phyloP scores from a whole-genome alignment of 345 rosid species.

The Cochlearia excelsa region DNA sequence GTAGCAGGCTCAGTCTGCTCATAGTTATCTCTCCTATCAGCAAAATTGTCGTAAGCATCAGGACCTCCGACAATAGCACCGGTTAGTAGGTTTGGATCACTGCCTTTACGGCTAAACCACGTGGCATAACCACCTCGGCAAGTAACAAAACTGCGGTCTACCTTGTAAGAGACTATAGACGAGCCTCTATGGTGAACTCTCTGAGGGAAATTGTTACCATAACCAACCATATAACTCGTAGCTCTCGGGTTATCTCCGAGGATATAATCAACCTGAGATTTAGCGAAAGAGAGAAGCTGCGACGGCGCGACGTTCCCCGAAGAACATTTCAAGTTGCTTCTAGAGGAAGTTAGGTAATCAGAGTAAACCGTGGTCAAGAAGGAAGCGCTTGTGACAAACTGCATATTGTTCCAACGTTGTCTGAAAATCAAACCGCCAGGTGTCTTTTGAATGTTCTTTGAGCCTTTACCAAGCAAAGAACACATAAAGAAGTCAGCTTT shows the following conservation, averaged over 20 bases:
- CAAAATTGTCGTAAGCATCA: slow-evolving; percentile 90
- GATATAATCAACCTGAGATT: slow-evolving; percentile 93
- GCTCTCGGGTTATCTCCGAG: slow-evolving; percentile 98
- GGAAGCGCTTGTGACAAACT: slow-evolving; percentile 85
- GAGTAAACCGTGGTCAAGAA: slow-evolving; percentile 73
- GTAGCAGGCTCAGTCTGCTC: slow-evolving; percentile 99
- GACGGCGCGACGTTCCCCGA: slow-evolving; percentile 57
- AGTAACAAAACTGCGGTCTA: slow-evolving; percentile 55
- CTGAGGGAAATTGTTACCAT: slow-evolving; percentile 86
- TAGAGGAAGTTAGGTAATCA: slow-evolving; percentile 78
- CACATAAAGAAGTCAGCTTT: slow-evolving; percentile 95
- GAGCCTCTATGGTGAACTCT: slow-evolving; percentile 93
- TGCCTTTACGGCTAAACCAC: slow-evolving; percentile 70
- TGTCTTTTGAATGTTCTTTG: slow-evolving; percentile 63
- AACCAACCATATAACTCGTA: slow-evolving; percentile 96
- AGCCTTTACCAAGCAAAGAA: slow-evolving; percentile 69
- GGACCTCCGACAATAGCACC: slow-evolving; percentile 98
- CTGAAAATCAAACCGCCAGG: slow-evolving; percentile 93
- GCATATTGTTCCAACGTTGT: slow-evolving; percentile 96
- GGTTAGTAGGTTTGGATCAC: slow-evolving; percentile 82
- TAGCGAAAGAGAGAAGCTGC: slow-evolving; percentile 72
- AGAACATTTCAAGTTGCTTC: slow-evolving; percentile 53
- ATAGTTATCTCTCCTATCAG: slow-evolving; percentile 87
- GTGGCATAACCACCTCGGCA: slow-evolving; percentile 97
- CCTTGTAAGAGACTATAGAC: slow-evolving; percentile 82